These are phyloP conservation scores for Phytopythium kandeliae DNA, from an alignment of 352 stramenopile genomes.

Conservation along the genomic window DNA sequence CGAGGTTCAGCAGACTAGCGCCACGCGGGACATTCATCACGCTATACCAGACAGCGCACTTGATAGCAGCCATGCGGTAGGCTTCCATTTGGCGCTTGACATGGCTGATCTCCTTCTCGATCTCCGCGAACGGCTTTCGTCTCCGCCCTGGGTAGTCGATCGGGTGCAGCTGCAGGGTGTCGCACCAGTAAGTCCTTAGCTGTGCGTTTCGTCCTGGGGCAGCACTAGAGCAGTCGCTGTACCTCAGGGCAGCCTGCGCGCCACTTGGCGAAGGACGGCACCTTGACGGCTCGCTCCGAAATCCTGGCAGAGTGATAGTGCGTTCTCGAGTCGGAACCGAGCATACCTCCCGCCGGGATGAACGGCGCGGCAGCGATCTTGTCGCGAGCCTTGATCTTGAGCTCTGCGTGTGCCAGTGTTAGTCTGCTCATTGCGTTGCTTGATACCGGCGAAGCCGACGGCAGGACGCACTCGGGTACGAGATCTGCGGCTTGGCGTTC, in stretches of 20 bases:
- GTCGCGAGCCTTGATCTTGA: constrained; percentile 41
- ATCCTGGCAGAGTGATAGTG: constrained; percentile 40
- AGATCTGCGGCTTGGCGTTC: constrained; percentile 55
- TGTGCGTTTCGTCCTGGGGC: neutral
- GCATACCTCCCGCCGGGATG: constrained; percentile 48
- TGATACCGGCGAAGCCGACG: neutral
- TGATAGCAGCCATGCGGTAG: constrained; percentile 42
- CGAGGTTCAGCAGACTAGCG: too few relatives aligned
- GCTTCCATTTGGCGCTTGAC: constrained; percentile 73
- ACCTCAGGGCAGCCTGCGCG: constrained; percentile 29
- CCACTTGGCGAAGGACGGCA: constrained; percentile 25
- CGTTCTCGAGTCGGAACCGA: constrained; percentile 38
- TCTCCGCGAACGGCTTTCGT: constrained; percentile 60
- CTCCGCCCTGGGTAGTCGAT: constrained; percentile 48
- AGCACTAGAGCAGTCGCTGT: neutral
- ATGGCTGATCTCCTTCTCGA: constrained; percentile 69
- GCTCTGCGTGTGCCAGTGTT: constrained; percentile 19
- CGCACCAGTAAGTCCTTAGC: neutral
- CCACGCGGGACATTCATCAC: too few relatives aligned
- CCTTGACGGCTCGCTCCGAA: constrained; percentile 58
- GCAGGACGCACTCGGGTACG: constrained; percentile 57
- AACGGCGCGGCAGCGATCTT: constrained; percentile 30
- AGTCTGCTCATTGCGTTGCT: neutral
- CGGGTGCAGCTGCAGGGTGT: constrained; percentile 32
- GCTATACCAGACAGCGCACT: constrained; percentile 21